phyloP scores from a whole-genome alignment of 2,329 filamentous ascomycete genomes.

The Talaromyces sp. region DNA sequence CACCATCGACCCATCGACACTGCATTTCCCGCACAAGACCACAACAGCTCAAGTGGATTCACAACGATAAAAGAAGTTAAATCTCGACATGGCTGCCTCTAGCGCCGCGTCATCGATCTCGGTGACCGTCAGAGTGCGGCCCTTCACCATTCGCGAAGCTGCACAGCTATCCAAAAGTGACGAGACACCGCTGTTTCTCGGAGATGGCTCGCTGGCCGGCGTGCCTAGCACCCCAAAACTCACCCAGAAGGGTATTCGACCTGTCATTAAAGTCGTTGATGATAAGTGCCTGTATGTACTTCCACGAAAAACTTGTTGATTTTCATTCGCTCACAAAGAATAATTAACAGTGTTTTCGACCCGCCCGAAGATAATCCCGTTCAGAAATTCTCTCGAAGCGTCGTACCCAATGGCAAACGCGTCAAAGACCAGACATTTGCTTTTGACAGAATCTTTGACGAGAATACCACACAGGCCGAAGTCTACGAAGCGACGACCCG shows the following conservation, averaged over 20 bases:
- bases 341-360: slow-evolving; percentile 74
- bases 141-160: slow-evolving; percentile 82
- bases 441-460: slow-evolving; percentile 95
- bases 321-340: neutral
- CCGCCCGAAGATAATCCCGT: slow-evolving; percentile 93
- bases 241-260: slow-evolving; percentile 77
- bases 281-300: slow-evolving; percentile 83
- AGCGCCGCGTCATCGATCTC: slow-evolving; percentile 50
- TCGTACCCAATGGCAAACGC: slow-evolving; percentile 79
- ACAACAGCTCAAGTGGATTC: neutral
- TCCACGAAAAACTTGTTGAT: neutral
- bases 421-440: slow-evolving; percentile 97
- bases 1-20: neutral
- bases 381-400: slow-evolving; percentile 77
- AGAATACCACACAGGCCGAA: slow-evolving; percentile 85
- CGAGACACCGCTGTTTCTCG: slow-evolving; percentile 87
- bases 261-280: slow-evolving; percentile 94
- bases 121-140: slow-evolving; percentile 59
- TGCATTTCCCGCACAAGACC: neutral
- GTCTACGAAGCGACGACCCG: slow-evolving; percentile 93
- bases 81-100: slow-evolving; percentile 36
- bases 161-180: slow-evolving; percentile 76
- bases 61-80: neutral
- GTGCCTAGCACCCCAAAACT: slow-evolving; percentile 74
- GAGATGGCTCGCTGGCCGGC: slow-evolving; percentile 90